Percentiles rank a stretch among this genome's conserved stretches.
phyloP scores from a whole-genome alignment of 768 basidiomycete genomes.

The Tremella fuciformis region DNA sequence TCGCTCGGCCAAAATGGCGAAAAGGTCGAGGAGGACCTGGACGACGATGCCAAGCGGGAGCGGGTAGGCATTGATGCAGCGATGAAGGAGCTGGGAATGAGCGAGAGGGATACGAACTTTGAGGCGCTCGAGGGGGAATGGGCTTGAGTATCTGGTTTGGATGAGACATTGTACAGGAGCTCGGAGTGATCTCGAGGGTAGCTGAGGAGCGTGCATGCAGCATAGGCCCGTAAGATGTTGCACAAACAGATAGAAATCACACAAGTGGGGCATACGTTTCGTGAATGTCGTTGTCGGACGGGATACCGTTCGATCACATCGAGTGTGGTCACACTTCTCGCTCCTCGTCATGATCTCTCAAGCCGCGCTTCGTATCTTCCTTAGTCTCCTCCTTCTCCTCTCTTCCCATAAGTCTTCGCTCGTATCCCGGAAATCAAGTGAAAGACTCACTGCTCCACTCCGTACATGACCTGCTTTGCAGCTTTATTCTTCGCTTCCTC shows the following conservation, averaged over 20 bases:
- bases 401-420: slow-evolving; percentile 1
- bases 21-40: slow-evolving; percentile 38
- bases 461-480: slow-evolving; percentile 11
- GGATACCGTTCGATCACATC: not conserved
- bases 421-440: not conserved
- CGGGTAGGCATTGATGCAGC: slow-evolving; percentile 31
- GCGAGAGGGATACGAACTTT: slow-evolving; percentile 36
- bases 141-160: slow-evolving; percentile 20
- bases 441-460: slow-evolving; percentile 13
- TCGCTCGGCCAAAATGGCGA: slow-evolving; percentile 39
- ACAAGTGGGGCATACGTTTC: not conserved
- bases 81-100: slow-evolving; percentile 45
- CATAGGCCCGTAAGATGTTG: no score
- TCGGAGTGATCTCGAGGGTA: no score
- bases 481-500: slow-evolving; percentile 7
- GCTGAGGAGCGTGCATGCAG: no score
- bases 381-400: slow-evolving; percentile 12
- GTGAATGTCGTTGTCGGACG: not conserved
- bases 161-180: not conserved
- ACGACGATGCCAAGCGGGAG: slow-evolving; percentile 32
- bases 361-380: slow-evolving; percentile 14
- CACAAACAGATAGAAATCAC: not conserved
- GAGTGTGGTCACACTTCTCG: not conserved
- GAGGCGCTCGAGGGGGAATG: slow-evolving; percentile 45
- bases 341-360: slow-evolving; percentile 3